Conservation (phyloP, 495 filamentous ascomycete genomes). For the Penicillium bovifimosum region DNA sequence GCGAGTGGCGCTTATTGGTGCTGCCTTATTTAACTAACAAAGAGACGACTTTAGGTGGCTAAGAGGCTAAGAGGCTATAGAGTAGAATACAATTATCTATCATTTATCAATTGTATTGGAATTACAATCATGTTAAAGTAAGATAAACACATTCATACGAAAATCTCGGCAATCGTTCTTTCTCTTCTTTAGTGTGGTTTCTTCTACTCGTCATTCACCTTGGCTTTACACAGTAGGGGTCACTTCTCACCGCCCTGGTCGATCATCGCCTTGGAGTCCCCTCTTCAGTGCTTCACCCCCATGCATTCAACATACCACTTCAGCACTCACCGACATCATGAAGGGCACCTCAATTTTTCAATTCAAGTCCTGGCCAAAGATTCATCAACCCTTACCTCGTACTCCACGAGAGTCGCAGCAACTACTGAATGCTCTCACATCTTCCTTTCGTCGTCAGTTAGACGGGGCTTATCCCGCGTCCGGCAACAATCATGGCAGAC, state of each 20-base stretch:
- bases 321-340: conserved; percentile 33
- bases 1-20: conserved; percentile 32
- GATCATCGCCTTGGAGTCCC: not conserved
- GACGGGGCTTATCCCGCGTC: conserved; percentile 56
- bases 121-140: not conserved
- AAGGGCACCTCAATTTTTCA: conserved; percentile 33
- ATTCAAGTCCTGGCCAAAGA: conserved; percentile 51
- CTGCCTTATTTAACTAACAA: conserved; percentile 1
- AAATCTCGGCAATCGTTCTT: not conserved
- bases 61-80: no score
- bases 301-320: not conserved
- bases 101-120: not conserved
- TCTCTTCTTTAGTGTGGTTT: not conserved
- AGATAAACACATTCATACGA: not conserved
- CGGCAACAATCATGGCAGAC: conserved; percentile 17
- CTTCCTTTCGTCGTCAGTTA: conserved; percentile 70
- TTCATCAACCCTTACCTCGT: conserved; percentile 67
- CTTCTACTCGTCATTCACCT: conserved; percentile 8
- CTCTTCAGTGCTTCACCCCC: not conserved
- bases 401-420: conserved; percentile 58
- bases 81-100: no score
- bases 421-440: conserved; percentile 63
- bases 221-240: not conserved
- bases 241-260: conserved; percentile 2
- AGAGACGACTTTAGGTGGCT: not conserved